Evolutionary conservation across 305 asterid genomes (phyloP), one percentile per base, ranked within the genome.

Genomic region (Fraxinus sp.): DNA sequence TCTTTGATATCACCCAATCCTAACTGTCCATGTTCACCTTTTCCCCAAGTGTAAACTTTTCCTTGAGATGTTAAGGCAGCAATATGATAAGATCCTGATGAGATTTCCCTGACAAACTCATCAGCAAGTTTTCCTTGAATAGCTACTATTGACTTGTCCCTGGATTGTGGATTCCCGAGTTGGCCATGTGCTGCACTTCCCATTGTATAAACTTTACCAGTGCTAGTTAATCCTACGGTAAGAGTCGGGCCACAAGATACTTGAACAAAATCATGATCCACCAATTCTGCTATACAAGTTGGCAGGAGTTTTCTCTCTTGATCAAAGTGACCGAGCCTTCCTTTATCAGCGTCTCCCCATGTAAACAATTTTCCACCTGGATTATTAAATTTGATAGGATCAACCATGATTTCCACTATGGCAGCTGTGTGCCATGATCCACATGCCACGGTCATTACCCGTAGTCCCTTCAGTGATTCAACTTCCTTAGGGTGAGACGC

Each of bases 341-440:
- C 90, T 78, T 86, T 88, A 85, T 89, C 92, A 36, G 86, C 92
- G 1, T 89, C 92, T 49, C 92, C 92, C 92, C 91, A 89, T 11
- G 92, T 86, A 81, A 88, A 89, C 80, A 89, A 80, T 55, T 89
- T 89, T 77, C 90, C 91, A 30, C 88, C 84, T 5, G 80, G 83
- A 46, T 72, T 81, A 35, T 79, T 84, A 78, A 71, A 35, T 49
- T 84, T 83, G 33, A 78, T 64, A 75, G 59, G 80, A 78, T 86
- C 89, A 3, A 80, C 82, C 76, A 77, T 79, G 72, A 79, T 55
- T 75, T 89, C 92, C 35, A 87, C 92, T 66, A 89, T 80, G 4
- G 92, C 91, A 62, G 91, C 92, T 57, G 92, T 88, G 59, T 89
- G 92, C 92, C 92, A 89, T 16, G 90, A 83, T 46, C 92, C 91